phyloP scores from a whole-genome alignment of 345 rosid species.

The Anastatica hierochuntica region DNA sequence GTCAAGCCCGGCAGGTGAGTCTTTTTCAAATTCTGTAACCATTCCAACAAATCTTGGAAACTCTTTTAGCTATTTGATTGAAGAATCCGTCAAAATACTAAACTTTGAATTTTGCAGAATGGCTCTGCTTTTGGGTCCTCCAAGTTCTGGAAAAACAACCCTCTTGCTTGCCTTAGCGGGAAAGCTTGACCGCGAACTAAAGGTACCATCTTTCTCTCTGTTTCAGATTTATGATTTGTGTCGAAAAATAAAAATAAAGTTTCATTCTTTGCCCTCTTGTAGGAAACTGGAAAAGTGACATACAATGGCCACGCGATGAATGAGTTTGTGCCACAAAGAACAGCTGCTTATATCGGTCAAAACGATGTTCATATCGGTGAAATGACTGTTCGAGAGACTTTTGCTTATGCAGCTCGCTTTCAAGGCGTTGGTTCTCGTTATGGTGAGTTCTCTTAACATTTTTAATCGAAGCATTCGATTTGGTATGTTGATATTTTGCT shows the following conservation, averaged over 20 bases:
- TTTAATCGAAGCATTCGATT: not conserved
- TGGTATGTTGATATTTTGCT: not conserved
- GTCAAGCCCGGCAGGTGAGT: slow-evolving; percentile 66
- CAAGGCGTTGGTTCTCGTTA: slow-evolving; percentile 73
- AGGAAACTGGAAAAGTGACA: slow-evolving; percentile 44
- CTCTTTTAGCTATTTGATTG: not conserved
- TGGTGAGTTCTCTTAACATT: slow-evolving; percentile 31
- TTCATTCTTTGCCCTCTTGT: not conserved
- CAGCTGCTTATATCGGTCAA: slow-evolving; percentile 69
- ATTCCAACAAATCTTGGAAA: too few species aligned
- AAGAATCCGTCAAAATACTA: not conserved
- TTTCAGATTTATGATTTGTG: not conserved
- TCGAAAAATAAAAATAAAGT: not conserved
- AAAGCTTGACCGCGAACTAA: slow-evolving; percentile 48
- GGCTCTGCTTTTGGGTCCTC: slow-evolving; percentile 84
- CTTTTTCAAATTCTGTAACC: not conserved
- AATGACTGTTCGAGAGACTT: slow-evolving; percentile 73
- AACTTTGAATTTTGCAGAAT: slow-evolving; percentile 27
- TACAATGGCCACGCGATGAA: slow-evolving; percentile 55
- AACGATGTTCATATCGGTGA: slow-evolving; percentile 60
- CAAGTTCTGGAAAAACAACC: slow-evolving; percentile 75
- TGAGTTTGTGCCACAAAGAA: slow-evolving; percentile 63
- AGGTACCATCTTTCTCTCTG: slow-evolving; percentile 28
- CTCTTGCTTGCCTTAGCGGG: slow-evolving; percentile 72
- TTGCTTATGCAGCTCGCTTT: slow-evolving; percentile 74